Conservation (phyloP, 2,329 filamentous ascomycete genomes). For the Alternaria ethzedia region DNA sequence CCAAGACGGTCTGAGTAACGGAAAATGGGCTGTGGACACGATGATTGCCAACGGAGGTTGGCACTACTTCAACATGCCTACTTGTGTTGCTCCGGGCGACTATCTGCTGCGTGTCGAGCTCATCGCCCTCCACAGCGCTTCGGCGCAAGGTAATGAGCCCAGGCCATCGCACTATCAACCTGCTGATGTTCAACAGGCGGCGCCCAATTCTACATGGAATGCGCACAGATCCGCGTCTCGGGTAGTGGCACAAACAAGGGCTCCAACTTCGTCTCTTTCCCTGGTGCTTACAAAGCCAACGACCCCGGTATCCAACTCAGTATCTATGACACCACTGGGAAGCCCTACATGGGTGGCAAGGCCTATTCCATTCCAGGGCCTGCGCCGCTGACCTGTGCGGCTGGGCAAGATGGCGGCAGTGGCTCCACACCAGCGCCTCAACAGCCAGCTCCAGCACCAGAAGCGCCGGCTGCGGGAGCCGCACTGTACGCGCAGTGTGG, state of each 20-base stretch:
- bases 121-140: slow-evolving; percentile 49
- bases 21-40: slow-evolving; percentile 55
- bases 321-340: slow-evolving; percentile 22
- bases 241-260: slow-evolving; percentile 24
- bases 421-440: not conserved
- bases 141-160: slow-evolving; percentile 5
- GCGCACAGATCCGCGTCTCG: slow-evolving; percentile 32
- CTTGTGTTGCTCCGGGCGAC: slow-evolving; percentile 39
- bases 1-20: slow-evolving; percentile 43
- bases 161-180: not conserved
- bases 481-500: slow-evolving; percentile 27
- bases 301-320: slow-evolving; percentile 28
- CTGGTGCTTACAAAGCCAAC: slow-evolving; percentile 31
- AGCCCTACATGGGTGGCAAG: slow-evolving; percentile 22
- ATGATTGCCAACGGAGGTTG: slow-evolving; percentile 54
- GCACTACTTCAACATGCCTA: slow-evolving; percentile 46
- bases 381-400: slow-evolving; percentile 52
- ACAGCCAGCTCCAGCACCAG: not conserved
- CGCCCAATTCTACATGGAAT: slow-evolving; percentile 30
- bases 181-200: not conserved
- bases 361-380: slow-evolving; percentile 57
- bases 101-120: slow-evolving; percentile 51
- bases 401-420: not conserved
- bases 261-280: slow-evolving; percentile 27
- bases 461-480: not conserved